Evolutionary conservation across 2,329 filamentous ascomycete genomes (phyloP), one percentile per base, ranked within the genome.

Genomic region (Chaetomiaceae sp.): DNA sequence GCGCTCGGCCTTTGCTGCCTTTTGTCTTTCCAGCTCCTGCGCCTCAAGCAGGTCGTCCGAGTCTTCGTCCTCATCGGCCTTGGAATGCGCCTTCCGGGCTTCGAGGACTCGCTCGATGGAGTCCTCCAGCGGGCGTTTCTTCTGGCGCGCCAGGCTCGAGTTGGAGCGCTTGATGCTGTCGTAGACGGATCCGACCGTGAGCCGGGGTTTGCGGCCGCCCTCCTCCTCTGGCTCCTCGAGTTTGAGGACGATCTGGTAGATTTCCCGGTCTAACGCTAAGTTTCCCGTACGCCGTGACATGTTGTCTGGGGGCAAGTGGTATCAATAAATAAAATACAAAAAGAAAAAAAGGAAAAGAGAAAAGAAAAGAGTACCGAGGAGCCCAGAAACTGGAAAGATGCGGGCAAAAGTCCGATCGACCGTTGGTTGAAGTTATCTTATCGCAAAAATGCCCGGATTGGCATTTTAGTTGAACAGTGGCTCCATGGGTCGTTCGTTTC

Each of bases 121-220:
- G 56, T 93, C 87, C 66, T 96, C 88, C 1, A 97, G 71, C 0
- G 86, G 75, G 54, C 83, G 85, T 67, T 93, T 95, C 34, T 89
- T 89, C 58, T 87, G 83, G 19, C 93, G 77, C 56, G 87, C 89
- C 19, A 97, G 70, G 59, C 86, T 90, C 0, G 90, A 95, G 66
- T 96, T 96, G 13, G 90, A 96, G 44, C 75, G 73, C 60, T 90
- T 88, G 55, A 97, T 89, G 52, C 80, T 81, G 34, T 90, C 85
- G 65, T 93, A 96, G 1, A 95, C 78, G 2, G 73, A 69, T 2
- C 76, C 68, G 3, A 85, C 73, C 1, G 80, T 83, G 6, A 87
- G 70, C 67, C 51, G 61, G 23, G 54, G 53, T 31, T 59, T 35
- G n/a, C 50, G 39, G 12, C 30, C 25, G 25, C 41, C 33, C 40